A percentile compares a stretch with the other conserved stretches of the same genome.
Conservation (phyloP, 192 early-diverging fungal genomes). For the Umbelopsis isabellina region DNA sequence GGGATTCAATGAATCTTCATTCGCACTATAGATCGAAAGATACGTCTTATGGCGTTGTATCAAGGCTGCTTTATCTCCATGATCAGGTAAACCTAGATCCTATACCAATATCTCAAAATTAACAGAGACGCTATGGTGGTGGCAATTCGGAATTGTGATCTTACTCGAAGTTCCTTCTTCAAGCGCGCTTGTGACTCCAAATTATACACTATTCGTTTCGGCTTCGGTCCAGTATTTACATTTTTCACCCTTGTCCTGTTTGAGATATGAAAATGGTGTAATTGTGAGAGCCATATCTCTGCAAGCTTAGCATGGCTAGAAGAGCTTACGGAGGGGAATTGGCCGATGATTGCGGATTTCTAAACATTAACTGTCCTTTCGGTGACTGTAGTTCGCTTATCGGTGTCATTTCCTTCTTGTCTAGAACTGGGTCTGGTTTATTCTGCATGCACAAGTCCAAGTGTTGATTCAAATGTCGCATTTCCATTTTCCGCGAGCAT, state of each 20-base stretch:
- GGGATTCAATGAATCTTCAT: conserved; percentile 45
- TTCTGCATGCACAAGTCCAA: conserved; percentile 35
- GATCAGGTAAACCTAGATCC: conserved; percentile 45
- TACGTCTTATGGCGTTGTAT: conserved; percentile 51
- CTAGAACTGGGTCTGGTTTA: conserved; percentile 6
- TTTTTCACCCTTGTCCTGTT: neutral
- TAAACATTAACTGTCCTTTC: neutral
- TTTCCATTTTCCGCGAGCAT: conserved; percentile 31
- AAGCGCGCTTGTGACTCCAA: conserved; percentile 46
- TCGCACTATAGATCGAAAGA: conserved; percentile 47
- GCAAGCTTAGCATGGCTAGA: neutral
- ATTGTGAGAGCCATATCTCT: neutral
- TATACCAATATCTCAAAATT: neutral
- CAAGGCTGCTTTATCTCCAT: conserved; percentile 45
- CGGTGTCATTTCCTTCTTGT: neutral
- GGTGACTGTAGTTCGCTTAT: neutral
- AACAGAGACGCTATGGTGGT: neutral
- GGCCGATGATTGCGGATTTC: neutral
- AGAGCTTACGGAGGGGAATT: neutral
- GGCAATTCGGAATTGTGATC: neutral
- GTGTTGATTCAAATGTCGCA: conserved; percentile 40
- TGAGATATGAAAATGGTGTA: neutral
- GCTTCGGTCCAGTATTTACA: conserved; percentile 30
- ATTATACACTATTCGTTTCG: conserved; percentile 47
- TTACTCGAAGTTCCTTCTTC: conserved; percentile 42